A percentile compares a stretch with the other conserved stretches of the same genome.
Conservation (phyloP, 1,284 basidiomycete species). For the Amylostereum areolatum region DNA sequence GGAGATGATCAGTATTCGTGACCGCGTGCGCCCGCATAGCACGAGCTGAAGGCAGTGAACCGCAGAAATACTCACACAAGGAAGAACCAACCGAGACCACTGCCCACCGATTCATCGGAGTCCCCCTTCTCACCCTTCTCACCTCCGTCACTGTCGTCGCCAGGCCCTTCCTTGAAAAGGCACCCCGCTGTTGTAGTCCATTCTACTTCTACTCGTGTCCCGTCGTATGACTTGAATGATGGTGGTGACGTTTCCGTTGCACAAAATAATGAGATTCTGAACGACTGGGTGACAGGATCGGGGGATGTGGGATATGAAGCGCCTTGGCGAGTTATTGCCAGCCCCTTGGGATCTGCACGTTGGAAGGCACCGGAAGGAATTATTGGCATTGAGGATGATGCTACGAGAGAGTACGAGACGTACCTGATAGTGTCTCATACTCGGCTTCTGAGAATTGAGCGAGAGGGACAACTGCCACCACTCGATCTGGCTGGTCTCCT, state of each 20-base stretch:
- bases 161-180: constrained; percentile 25
- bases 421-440: neutral
- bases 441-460: constrained; percentile 39
- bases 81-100: constrained; percentile 80
- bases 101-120: constrained; percentile 39
- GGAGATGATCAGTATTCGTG: neutral
- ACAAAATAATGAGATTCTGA: neutral
- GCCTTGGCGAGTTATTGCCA: constrained; percentile 59
- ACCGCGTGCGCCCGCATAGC: too few relatives aligned
- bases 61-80: constrained; percentile 50
- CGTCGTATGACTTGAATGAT: constrained; percentile 55
- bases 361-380: too few relatives aligned
- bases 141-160: constrained; percentile 25
- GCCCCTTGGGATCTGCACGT: constrained; percentile 40
- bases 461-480: constrained; percentile 63
- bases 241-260: constrained; percentile 38
- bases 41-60: neutral
- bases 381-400: constrained; percentile 4
- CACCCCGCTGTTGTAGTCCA: constrained; percentile 59
- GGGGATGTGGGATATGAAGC: constrained; percentile 44
- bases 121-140: constrained; percentile 23
- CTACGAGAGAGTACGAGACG: constrained; percentile 3
- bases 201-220: constrained; percentile 44
- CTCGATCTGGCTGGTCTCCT: constrained; percentile 40
- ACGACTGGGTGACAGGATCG: too few relatives aligned